Conservation (phyloP, 2,329 filamentous ascomycete genomes). For the Drechslera avenae region DNA sequence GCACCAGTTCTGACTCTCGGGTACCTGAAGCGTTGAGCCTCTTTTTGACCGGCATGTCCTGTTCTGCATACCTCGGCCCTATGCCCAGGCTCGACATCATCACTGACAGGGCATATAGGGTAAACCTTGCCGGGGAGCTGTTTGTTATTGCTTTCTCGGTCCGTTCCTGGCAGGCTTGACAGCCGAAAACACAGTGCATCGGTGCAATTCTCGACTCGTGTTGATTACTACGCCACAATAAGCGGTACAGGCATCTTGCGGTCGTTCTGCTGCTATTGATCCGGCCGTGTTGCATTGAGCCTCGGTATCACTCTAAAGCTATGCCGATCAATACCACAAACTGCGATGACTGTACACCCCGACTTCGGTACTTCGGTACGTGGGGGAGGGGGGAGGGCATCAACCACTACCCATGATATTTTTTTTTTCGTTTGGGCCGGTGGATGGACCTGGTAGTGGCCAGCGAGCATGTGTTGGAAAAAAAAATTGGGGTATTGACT, state of each 20-base stretch:
- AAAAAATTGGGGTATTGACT: constrained; percentile 8
- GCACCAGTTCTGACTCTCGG: not conserved
- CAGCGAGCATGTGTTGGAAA: not conserved
- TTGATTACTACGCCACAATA: constrained; percentile 3
- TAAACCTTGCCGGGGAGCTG: constrained; percentile 10
- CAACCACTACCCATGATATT: constrained; percentile 2
- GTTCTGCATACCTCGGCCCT: constrained; percentile 13
- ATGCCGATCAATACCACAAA: constrained; percentile 7
- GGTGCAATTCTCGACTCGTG: not conserved
- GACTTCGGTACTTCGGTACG: not conserved
- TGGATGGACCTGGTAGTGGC: not conserved
- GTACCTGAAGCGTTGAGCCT: constrained; percentile 4
- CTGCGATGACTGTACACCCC: not conserved
- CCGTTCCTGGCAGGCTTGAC: constrained; percentile 13
- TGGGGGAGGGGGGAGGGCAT: no score
- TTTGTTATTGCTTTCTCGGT: constrained; percentile 7
- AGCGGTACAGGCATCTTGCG: constrained; percentile 6
- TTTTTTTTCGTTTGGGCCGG: not conserved
- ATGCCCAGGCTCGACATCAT: constrained; percentile 13
- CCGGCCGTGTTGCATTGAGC: constrained; percentile 13
- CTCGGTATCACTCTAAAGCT: constrained; percentile 17
- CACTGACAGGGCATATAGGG: constrained; percentile 15
- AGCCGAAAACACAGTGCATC: not conserved
- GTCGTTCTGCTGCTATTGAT: constrained; percentile 12
- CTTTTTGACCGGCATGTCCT: constrained; percentile 4